Evolutionary conservation across 768 basidiomycete genomes (phyloP), one percentile per base, ranked within the genome.

Genomic region (Tricholoma flavovirens): DNA sequence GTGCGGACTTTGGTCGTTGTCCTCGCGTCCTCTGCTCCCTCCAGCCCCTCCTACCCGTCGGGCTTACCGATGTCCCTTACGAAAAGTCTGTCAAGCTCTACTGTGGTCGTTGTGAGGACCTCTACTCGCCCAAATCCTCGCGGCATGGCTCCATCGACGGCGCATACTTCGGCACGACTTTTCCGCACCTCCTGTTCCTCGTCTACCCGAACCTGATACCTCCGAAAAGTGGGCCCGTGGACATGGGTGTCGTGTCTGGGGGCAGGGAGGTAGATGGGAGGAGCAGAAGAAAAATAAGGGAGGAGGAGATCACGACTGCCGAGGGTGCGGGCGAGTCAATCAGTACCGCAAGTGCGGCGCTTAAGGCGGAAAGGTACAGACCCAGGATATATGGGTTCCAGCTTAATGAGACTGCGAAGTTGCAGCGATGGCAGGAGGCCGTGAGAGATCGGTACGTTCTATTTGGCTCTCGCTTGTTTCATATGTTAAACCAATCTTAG

Each of bases 51-150:
- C 89, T 98, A 30, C 97, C 97, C 14, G 92, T 98, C 60, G 97
- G 97, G 15, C 85, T 98, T 26, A 94, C 91, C 58, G 97, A 99
- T 71, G 80, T 93, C n/a, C 90, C 97, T 0, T 98, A 97, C 71
- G 92, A 97, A 69, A 99, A 98, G 74, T 94, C 93, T 29, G 96
- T 98, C 69, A 99, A 99, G 70, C 88, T 99, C 50, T 98, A 94
- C 74, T 99, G 97, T 69, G 95, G 94, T 1, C 87, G 94, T 35
- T 99, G 97, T 72, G 96, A 99, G 73, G 97, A 99, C 73, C 87
- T 99, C 63, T 99, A 98, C 73, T 93, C 90, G 0, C 97, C 97
- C 35, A 99, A 99, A 71, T 94, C 91, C 1, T 94, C 93, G 5
- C 84, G 96, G 26, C 97, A 99, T 70, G 96, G 96, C 49, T 88